Conservation (phyloP, 257 asterid genomes). For the Agastache rugosa region DNA sequence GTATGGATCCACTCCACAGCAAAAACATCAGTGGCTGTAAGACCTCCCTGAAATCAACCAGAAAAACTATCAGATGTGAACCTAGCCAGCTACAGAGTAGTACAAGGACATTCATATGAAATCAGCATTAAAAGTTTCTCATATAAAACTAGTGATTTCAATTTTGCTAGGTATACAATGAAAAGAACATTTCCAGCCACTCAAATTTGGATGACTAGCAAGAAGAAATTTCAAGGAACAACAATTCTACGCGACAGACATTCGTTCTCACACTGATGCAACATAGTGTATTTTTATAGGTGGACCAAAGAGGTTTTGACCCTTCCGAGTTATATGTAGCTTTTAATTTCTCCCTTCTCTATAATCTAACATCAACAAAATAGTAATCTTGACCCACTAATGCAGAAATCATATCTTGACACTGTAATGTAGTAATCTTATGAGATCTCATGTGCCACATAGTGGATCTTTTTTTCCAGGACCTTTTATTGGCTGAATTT, state of each 20-base stretch:
- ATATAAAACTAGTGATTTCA: background rate
- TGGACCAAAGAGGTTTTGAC: background rate
- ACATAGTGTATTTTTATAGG: background rate
- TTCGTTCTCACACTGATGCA: background rate
- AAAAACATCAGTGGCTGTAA: conserved; percentile 95
- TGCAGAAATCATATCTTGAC: background rate
- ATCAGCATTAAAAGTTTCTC: conserved; percentile 16
- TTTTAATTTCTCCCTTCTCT: background rate
- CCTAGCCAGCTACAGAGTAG: conserved; percentile 15
- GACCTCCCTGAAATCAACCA: conserved; percentile 80
- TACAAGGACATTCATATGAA: conserved; percentile 8
- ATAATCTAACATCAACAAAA: background rate
- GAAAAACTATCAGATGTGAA: conserved; percentile 34
- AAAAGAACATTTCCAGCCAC: background rate
- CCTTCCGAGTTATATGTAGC: background rate
- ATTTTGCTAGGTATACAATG: background rate
- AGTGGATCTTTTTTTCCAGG: background rate
- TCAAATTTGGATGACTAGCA: conserved; percentile 3
- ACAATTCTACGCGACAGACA: background rate
- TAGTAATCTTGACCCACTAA: background rate
- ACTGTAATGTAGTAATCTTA: background rate
- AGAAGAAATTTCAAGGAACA: background rate
- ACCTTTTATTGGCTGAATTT: background rate
- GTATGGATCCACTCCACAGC: conserved; percentile 96
- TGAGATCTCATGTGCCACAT: background rate